phyloP scores from a whole-genome alignment of 345 rosid genomes.

The Citrus maxima region DNA sequence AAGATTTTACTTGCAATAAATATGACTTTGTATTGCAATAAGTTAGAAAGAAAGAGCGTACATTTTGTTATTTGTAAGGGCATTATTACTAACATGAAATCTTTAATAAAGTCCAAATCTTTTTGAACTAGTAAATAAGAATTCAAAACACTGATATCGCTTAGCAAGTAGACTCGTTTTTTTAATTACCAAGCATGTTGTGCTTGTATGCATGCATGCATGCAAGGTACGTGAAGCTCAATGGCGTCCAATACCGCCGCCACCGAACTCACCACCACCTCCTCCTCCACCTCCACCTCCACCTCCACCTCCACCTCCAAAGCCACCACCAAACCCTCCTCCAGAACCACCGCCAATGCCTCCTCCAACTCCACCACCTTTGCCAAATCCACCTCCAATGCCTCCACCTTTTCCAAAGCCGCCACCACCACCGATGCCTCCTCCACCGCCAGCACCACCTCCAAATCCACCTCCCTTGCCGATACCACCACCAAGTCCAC shows the following conservation, averaged over 20 bases:
- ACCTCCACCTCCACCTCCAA: slow-evolving; percentile 8
- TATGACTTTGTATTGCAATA: not conserved
- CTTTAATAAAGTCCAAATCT: not conserved
- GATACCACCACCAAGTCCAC: slow-evolving; percentile 26
- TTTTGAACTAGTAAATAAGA: not conserved
- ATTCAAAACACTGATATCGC: not conserved
- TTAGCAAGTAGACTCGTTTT: not conserved
- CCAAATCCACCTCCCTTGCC: slow-evolving; percentile 32
- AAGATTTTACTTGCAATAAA: not conserved
- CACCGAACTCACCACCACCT: not conserved
- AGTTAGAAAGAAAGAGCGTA: not conserved
- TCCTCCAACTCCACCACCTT: slow-evolving; percentile 10
- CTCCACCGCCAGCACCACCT: slow-evolving; percentile 2
- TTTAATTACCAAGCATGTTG: not conserved
- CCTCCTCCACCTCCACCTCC: slow-evolving; percentile 4
- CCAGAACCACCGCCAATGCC: slow-evolving; percentile 17
- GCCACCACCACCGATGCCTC: slow-evolving; percentile 15
- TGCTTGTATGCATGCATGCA: slow-evolving; percentile 24
- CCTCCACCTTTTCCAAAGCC: slow-evolving; percentile 17
- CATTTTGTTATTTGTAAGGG: not conserved
- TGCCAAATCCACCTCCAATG: slow-evolving; percentile 22
- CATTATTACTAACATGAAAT: not conserved
- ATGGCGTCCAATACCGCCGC: slow-evolving; percentile 9
- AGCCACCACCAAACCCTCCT: not conserved
- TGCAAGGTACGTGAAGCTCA: slow-evolving; percentile 10